A percentile compares a stretch with the other conserved stretches of the same genome.
Evolutionary conservation across 345 rosid genomes (phyloP).

Genomic region (Rubroshorea leprosula): DNA sequence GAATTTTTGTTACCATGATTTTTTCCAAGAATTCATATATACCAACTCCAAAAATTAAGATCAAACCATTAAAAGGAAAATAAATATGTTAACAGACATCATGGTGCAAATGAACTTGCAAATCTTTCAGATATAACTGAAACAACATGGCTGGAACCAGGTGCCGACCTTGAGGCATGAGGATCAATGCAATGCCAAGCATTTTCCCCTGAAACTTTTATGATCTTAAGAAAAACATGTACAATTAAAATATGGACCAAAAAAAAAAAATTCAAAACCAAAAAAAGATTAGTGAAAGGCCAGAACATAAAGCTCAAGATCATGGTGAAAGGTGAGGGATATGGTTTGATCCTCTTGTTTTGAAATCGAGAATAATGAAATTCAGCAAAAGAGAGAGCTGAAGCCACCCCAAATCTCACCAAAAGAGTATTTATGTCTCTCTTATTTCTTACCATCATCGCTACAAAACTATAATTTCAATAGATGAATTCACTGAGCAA

Average conservation of each 20-base stretch:
- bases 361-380: constrained; percentile 51
- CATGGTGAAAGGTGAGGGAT: constrained; percentile 29
- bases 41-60: no score
- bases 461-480: background rate
- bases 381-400: constrained; percentile 71
- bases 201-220: constrained; percentile 12
- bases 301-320: constrained; percentile 31
- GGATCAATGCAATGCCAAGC: constrained; percentile 14
- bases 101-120: constrained; percentile 25
- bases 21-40: no score
- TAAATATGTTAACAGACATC: background rate
- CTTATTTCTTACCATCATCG: constrained; percentile 36
- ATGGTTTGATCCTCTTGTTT: constrained; percentile 28
- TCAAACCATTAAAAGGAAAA: background rate
- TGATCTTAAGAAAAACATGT: constrained; percentile 35
- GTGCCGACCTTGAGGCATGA: constrained; percentile 14
- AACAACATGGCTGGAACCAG: constrained; percentile 12
- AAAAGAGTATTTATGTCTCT: constrained; percentile 46
- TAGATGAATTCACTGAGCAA: background rate
- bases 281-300: background rate
- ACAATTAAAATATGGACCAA: constrained; percentile 3
- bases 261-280: background rate
- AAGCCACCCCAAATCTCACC: constrained; percentile 59
- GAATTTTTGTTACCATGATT: no score
- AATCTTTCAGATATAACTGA: constrained; percentile 19